Evolutionary conservation across 2,329 filamentous ascomycete species (phyloP).

Genomic region (Fusarium nelsonii): DNA sequence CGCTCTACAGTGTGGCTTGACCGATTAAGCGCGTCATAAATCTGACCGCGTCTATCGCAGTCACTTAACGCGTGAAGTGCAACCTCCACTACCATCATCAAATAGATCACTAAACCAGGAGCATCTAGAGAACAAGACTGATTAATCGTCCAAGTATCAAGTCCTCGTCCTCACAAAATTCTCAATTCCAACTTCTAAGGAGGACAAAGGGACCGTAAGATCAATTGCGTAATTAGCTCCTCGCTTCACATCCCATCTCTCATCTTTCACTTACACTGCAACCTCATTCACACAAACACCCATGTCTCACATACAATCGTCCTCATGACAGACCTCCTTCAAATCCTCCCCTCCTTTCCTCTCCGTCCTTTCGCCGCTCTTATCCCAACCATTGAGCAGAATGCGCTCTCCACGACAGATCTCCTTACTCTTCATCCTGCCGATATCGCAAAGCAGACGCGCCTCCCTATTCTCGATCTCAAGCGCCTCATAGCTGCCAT

Average conservation of each 20-base stretch:
- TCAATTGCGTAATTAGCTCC: not conserved
- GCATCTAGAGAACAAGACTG: not conserved
- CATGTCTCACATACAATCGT: slow-evolving; percentile 32
- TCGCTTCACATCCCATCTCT: not conserved
- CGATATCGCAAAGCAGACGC: slow-evolving; percentile 87
- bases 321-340: slow-evolving; percentile 85
- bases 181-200: no score
- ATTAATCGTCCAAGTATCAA: not conserved
- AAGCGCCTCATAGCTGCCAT: slow-evolving; percentile 78
- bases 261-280: slow-evolving; percentile 30
- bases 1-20: slow-evolving; percentile 19
- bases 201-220: not conserved
- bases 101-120: slow-evolving; percentile 10
- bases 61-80: slow-evolving; percentile 28
- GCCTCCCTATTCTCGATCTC: slow-evolving; percentile 83
- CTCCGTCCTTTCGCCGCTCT: slow-evolving; percentile 78
- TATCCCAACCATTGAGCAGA: slow-evolving; percentile 82
- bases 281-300: not conserved
- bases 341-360: slow-evolving; percentile 84
- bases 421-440: slow-evolving; percentile 85
- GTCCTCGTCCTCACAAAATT: not conserved
- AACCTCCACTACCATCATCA: not conserved
- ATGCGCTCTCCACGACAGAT: slow-evolving; percentile 82
- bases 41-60: slow-evolving; percentile 13
- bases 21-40: slow-evolving; percentile 30